Evolutionary conservation across 805 yeast species (phyloP).

Genomic region (Candida rishiriensis): DNA sequence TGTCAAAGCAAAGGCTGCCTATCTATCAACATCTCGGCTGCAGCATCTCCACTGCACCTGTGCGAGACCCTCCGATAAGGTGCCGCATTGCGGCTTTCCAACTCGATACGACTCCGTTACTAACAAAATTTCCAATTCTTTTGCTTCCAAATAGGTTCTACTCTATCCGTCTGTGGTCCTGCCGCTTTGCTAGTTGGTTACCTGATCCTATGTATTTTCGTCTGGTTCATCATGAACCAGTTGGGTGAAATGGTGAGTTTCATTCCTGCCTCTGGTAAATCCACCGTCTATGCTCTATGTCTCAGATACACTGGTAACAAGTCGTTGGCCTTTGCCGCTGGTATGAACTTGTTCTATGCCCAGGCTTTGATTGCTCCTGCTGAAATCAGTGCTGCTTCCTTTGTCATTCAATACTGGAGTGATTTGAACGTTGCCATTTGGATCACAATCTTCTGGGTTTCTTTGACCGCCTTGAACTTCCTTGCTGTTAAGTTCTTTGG

Average conservation of each 20-base stretch:
- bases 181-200: constrained; percentile 51
- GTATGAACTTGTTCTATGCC: constrained; percentile 33
- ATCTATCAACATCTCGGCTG: constrained; percentile 39
- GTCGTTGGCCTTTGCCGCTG: constrained; percentile 30
- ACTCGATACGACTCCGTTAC: too few species aligned
- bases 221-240: constrained; percentile 60
- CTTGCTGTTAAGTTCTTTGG: constrained; percentile 37
- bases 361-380: constrained; percentile 33
- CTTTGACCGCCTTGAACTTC: constrained; percentile 42
- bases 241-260: constrained; percentile 65
- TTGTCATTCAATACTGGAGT: constrained; percentile 58
- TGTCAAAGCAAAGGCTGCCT: too few species aligned
- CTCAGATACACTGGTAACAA: constrained; percentile 27
- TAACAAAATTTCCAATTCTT: too few species aligned
- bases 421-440: constrained; percentile 52
- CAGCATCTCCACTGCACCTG: constrained; percentile 47
- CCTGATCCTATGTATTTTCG: constrained; percentile 55
- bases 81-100: too few species aligned
- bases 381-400: constrained; percentile 59
- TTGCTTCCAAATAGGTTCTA: too few species aligned
- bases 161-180: too few species aligned
- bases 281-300: constrained; percentile 23
- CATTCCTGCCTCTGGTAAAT: constrained; percentile 53
- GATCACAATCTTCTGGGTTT: constrained; percentile 49
- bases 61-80: constrained; percentile 8